A percentile compares a stretch with the other conserved stretches of the same genome.
Conservation (phyloP, 2,329 filamentous ascomycete species). For the Arthrobotrys pseudoclavata region DNA sequence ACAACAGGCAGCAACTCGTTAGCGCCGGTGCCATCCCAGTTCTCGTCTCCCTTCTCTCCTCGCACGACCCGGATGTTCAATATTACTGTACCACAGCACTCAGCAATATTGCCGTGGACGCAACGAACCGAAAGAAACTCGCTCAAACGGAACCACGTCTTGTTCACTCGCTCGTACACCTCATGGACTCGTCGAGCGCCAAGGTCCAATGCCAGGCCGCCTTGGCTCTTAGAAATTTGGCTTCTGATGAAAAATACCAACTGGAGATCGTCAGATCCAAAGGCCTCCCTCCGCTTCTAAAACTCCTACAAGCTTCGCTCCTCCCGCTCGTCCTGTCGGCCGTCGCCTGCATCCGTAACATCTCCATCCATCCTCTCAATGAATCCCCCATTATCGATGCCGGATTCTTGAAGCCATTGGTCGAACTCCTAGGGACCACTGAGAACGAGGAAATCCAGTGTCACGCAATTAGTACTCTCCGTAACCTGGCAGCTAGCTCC, state of each 20-base stretch:
- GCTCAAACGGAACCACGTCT: constrained; percentile 91
- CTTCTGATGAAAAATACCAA: constrained; percentile 98
- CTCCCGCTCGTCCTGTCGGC: constrained; percentile 95
- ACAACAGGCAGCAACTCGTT: constrained; percentile 97
- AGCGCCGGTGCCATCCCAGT: constrained; percentile 98
- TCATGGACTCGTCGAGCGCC: constrained; percentile 97
- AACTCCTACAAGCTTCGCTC: constrained; percentile 93
- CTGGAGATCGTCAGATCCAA: constrained; percentile 93
- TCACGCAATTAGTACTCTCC: constrained; percentile 95
- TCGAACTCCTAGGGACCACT: constrained; percentile 92
- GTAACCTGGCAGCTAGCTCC: constrained; percentile 95
- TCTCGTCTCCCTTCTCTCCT: constrained; percentile 92
- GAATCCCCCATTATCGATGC: constrained; percentile 99
- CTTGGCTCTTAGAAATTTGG: constrained; percentile 90
- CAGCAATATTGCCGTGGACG: constrained; percentile 97
- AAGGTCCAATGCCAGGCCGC: constrained; percentile 99
- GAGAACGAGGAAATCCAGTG: constrained; percentile 99
- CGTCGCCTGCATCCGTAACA: constrained; percentile 98
- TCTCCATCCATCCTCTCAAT: constrained; percentile 97
- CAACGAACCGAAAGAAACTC: constrained; percentile 88
- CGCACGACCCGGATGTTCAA: constrained; percentile 94
- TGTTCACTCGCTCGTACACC: constrained; percentile 90
- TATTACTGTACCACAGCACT: constrained; percentile 99
- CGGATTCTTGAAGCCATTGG: constrained; percentile 91
- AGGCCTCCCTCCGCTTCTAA: constrained; percentile 85